These are phyloP conservation scores for Sesbania bispinosa DNA, from an alignment of 306 rosid species.

Conservation along the genomic window DNA sequence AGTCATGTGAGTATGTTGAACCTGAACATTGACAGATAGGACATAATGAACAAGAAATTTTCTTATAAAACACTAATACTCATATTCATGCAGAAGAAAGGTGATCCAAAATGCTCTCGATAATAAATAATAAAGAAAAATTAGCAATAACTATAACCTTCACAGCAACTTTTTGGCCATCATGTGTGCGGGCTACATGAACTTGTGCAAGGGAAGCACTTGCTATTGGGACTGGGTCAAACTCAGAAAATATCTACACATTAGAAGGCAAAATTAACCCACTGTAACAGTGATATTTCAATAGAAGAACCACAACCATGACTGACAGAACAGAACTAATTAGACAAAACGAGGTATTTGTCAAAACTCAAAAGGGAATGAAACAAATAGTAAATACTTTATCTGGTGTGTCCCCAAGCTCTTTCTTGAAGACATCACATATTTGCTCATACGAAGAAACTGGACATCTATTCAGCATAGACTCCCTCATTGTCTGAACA, in stretches of 20 bases:
- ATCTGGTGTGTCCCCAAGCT: slow-evolving; percentile 83
- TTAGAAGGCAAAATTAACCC: slow-evolving; percentile 34
- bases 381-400: slow-evolving; percentile 46
- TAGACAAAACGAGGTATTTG: neutral
- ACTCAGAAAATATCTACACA: slow-evolving; percentile 78
- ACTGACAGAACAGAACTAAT: neutral
- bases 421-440: slow-evolving; percentile 71
- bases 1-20: slow-evolving; percentile 93
- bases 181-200: slow-evolving; percentile 73
- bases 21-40: slow-evolving; percentile 53
- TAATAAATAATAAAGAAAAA: neutral
- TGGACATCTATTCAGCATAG: slow-evolving; percentile 90
- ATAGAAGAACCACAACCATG: neutral
- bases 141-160: slow-evolving; percentile 59
- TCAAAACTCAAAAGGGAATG: neutral
- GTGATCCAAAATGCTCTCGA: slow-evolving; percentile 11
- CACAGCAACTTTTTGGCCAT: slow-evolving; percentile 95
- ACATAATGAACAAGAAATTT: slow-evolving; percentile 10
- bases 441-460: slow-evolving; percentile 92
- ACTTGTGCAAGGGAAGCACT: slow-evolving; percentile 99
- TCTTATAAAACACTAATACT: slow-evolving; percentile 21
- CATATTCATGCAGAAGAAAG: slow-evolving; percentile 22
- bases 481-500: slow-evolving; percentile 81
- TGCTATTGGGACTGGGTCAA: slow-evolving; percentile 82
- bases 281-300: neutral